Evolutionary conservation across 148 eudicot species (phyloP).

Genomic region (Beta vulgaris): DNA sequence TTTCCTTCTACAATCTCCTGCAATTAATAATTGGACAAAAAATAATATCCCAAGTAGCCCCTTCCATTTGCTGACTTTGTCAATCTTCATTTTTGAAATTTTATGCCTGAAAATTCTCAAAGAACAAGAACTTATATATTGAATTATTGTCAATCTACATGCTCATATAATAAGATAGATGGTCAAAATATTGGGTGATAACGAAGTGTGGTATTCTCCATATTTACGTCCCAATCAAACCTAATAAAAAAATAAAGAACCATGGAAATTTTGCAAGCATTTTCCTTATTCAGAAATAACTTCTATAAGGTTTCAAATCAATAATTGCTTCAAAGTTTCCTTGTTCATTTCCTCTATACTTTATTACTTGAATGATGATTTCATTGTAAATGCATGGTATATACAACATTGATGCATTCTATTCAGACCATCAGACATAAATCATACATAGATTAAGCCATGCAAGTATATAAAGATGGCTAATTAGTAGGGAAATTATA

Average conservation of each 20-base stretch:
- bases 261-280: neutral
- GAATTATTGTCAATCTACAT: no score
- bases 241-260: neutral
- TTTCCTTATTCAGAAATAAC: neutral
- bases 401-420: no score
- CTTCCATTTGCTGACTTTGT: neutral
- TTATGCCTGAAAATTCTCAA: neutral
- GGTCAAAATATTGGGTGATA: neutral
- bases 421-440: no score
- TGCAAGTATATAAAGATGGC: no score
- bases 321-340: neutral
- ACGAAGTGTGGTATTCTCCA: neutral
- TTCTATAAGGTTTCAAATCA: neutral
- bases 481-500: neutral
- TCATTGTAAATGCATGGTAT: neutral
- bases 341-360: neutral
- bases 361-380: neutral
- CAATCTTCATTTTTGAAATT: conserved; percentile 7
- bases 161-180: neutral
- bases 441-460: no score
- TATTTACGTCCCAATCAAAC: neutral
- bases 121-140: neutral
- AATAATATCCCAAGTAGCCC: neutral
- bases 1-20: conserved; percentile 19
- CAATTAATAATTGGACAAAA: neutral